Evolutionary conservation across 2,329 filamentous ascomycete genomes (phyloP), one percentile per base, ranked within the genome.

Genomic region (Colletotrichum aenigma): DNA sequence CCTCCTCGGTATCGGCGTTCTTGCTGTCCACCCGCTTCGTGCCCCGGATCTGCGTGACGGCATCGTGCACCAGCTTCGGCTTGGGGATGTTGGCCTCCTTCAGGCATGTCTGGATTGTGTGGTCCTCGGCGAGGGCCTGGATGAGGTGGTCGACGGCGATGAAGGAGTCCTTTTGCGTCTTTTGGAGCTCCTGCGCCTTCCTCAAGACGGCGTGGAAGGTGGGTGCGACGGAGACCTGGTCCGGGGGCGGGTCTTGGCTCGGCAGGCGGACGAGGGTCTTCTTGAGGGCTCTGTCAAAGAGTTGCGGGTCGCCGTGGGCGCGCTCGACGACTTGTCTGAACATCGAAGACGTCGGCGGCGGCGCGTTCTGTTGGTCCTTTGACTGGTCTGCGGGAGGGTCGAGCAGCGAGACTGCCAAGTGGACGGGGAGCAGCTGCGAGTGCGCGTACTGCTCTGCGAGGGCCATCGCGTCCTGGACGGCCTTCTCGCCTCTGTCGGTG

Each of bases 141-240:
- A 99, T 98, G 67, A 99, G 90, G 83, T 99, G 97, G 85, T 98
- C 97, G 75, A 98, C 93, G 55, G 96, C 97, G 78, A 99, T 95
- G 85, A 93, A 99, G 78, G 93, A 95, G 84, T 99, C 97, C 81
- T 98, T 98, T 81, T 99, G 97, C n/a, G 96, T 96, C 87, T 97
- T 98, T 80, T 97, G 96, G 70, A 99, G 86, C 36, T 98, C 96
- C 84, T 94, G 93, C 3, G 97, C 96, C 79, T 95, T 92, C 79
- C 96, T 92, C 67, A 99, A 89, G 73, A 98, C 91, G 79, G 94
- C 95, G 77, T 93, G 92, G 85, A 98, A 96, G 10, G 92, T 89
- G 1, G 96, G 95, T 13, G 96, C 93, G 80, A 98, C 92, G 70
- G 94, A 93, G 72, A 98, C 93, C 79, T 94, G 92, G 83, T 98